Evolutionary conservation across 73 alveolate genomes (phyloP).

Genomic region (Paramecium biaurelia): DNA sequence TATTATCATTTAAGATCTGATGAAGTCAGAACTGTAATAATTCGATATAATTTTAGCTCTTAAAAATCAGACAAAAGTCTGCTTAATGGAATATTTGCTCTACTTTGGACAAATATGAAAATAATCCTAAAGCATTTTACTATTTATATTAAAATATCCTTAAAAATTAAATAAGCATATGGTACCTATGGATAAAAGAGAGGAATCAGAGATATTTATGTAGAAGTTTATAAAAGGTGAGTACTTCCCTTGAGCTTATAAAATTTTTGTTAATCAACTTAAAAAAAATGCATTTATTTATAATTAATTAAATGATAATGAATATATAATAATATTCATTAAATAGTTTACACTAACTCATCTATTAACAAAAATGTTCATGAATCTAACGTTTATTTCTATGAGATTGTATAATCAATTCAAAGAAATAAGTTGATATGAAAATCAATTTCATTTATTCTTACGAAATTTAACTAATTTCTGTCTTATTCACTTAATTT

Average conservation of each 20-base stretch:
- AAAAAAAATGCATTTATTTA: too few relatives aligned
- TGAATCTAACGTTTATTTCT: background rate
- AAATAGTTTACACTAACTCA: background rate
- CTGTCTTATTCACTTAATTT: background rate
- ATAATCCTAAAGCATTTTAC: background rate
- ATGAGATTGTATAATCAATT: background rate
- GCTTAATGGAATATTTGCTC: background rate
- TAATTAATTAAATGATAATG: background rate
- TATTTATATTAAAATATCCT: background rate
- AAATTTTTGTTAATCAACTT: background rate
- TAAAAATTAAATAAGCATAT: background rate
- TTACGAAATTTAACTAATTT: background rate
- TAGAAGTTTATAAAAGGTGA: background rate
- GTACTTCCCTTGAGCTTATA: background rate
- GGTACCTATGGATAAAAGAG: conserved; percentile 29
- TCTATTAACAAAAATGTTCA: background rate
- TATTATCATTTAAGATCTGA: background rate
- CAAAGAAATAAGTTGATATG: background rate
- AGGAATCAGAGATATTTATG: background rate
- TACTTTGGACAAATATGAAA: background rate
- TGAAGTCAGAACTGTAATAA: background rate
- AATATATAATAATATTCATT: background rate
- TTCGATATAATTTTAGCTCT: background rate
- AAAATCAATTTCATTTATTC: background rate
- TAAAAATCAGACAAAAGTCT: background rate